phyloP scores from a whole-genome alignment of 169 alveolate species.

The Plasmodium gonderi region DNA sequence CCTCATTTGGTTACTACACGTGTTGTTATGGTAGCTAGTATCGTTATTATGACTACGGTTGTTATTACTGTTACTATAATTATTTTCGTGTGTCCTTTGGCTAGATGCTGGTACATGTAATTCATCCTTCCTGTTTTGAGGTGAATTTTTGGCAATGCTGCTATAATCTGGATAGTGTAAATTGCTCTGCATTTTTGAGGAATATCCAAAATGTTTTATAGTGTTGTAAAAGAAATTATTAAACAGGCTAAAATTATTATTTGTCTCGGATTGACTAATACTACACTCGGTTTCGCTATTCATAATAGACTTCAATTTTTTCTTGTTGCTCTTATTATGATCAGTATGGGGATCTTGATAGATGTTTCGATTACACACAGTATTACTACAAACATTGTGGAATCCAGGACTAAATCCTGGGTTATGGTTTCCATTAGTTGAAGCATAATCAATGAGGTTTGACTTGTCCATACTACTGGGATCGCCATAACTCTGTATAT shows the following conservation, averaged over 20 bases:
- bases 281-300: constrained; percentile 74
- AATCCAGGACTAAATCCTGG: background rate
- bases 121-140: constrained; percentile 17
- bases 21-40: background rate
- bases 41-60: background rate
- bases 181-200: constrained; percentile 8
- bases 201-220: constrained; percentile 53
- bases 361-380: background rate
- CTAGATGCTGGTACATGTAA: background rate
- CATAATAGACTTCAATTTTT: constrained; percentile 29
- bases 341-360: background rate
- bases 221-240: constrained; percentile 56
- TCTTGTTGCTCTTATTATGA: background rate
- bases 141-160: background rate
- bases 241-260: constrained; percentile 70
- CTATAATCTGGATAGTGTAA: constrained; percentile 20
- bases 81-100: constrained; percentile 1
- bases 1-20: background rate
- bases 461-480: constrained; percentile 11
- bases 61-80: too few relatives aligned
- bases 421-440: background rate
- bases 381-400: background rate
- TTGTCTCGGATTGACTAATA: constrained; percentile 74
- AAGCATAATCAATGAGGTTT: background rate
- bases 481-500: constrained; percentile 13